These are phyloP conservation scores for Sporobolomyces pararoseus DNA, from an alignment of 768 basidiomycete species.

Conservation along the genomic window DNA sequence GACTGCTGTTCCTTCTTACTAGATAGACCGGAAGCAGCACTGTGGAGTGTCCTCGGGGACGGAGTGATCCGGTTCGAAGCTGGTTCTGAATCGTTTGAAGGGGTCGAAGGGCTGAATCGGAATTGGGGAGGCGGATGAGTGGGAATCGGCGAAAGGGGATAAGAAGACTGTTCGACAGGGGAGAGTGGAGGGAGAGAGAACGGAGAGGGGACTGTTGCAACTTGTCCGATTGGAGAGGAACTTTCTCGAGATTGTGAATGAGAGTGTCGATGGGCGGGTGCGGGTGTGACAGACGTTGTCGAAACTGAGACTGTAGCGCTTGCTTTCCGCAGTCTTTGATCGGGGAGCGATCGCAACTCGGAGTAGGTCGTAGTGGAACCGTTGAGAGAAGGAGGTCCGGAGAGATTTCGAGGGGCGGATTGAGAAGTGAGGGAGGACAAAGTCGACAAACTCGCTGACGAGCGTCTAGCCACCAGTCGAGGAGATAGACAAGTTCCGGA, in stretches of 20 bases:
- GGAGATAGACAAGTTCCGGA: neutral
- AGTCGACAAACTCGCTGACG: slow-evolving; percentile 4
- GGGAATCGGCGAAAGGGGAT: neutral
- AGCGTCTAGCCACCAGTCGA: neutral
- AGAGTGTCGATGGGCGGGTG: neutral
- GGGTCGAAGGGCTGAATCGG: neutral
- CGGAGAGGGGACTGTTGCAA: too few species aligned
- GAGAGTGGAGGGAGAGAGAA: neutral
- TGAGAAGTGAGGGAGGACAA: slow-evolving; percentile 6
- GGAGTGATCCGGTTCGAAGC: neutral
- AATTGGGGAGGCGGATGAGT: slow-evolving; percentile 1
- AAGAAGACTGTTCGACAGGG: neutral
- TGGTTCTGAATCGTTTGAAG: neutral
- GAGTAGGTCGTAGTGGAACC: slow-evolving; percentile 4
- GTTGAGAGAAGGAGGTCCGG: slow-evolving; percentile 6
- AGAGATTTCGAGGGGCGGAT: neutral
- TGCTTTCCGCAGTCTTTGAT: slow-evolving; percentile 12
- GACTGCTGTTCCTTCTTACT: neutral
- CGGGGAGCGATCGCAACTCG: neutral
- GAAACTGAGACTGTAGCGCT: slow-evolving; percentile 11
- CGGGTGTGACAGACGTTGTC: neutral
- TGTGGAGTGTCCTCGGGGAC: neutral
- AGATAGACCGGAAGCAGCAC: neutral
- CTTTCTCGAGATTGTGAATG: neutral
- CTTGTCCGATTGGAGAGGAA: neutral